A percentile compares a stretch with the other conserved stretches of the same genome.
Conservation (phyloP, 1,284 basidiomycete genomes). For the Boletus sp. region DNA sequence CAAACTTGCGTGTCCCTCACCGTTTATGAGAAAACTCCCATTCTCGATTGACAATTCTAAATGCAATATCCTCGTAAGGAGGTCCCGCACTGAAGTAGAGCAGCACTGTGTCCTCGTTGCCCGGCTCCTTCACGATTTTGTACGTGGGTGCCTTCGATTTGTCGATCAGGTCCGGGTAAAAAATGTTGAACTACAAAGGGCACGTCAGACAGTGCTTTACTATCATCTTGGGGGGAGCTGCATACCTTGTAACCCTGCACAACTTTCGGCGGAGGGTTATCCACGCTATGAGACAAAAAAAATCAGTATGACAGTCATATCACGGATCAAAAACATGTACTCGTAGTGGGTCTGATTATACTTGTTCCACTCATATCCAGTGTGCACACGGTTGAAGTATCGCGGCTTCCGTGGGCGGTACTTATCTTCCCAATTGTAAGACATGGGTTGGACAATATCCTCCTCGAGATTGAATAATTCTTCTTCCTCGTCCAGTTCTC, state of each 20-base stretch:
- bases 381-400: slow-evolving; percentile 99
- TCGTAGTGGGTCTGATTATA: slow-evolving; percentile 99
- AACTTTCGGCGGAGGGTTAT: slow-evolving; percentile 96
- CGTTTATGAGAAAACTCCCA: slow-evolving; percentile 99
- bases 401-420: slow-evolving; percentile 97
- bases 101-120: slow-evolving; percentile 93
- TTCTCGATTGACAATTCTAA: slow-evolving; percentile 95
- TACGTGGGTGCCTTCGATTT: slow-evolving; percentile 96
- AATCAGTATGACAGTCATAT: slow-evolving; percentile 3
- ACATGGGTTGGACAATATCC: slow-evolving; percentile 74
- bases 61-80: slow-evolving; percentile 98
- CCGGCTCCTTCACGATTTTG: slow-evolving; percentile 87
- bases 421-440: slow-evolving; percentile 99
- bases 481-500: slow-evolving; percentile 93
- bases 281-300: slow-evolving; percentile 57
- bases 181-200: slow-evolving; percentile 78
- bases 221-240: slow-evolving; percentile 9
- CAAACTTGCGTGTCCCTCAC: slow-evolving; percentile 39
- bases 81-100: slow-evolving; percentile 96
- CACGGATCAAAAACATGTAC: slow-evolving; percentile 50
- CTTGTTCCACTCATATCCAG: slow-evolving; percentile 99
- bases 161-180: slow-evolving; percentile 96
- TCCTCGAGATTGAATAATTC: slow-evolving; percentile 92
- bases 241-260: slow-evolving; percentile 96
- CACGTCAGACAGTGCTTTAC: slow-evolving; percentile 17